Evolutionary conservation across 2,329 filamentous ascomycete species (phyloP).

Genomic region (Alternaria ethzedia): DNA sequence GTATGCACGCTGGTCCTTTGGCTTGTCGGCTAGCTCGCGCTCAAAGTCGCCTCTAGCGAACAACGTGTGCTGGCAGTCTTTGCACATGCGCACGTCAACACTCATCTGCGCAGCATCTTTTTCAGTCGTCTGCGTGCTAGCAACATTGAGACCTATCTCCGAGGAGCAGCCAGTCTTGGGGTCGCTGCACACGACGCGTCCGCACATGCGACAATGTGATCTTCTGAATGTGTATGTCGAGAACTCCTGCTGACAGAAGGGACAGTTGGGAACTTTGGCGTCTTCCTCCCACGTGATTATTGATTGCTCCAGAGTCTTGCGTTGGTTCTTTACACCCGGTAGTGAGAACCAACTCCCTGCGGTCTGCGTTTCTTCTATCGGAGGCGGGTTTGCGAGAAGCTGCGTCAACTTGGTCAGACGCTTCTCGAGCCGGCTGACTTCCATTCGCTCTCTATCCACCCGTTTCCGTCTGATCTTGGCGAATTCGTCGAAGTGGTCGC

Average conservation of each 20-base stretch:
- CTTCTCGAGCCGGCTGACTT: slow-evolving; percentile 90
- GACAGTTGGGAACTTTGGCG: slow-evolving; percentile 77
- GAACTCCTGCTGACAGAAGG: slow-evolving; percentile 96
- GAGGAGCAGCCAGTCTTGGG: slow-evolving; percentile 81
- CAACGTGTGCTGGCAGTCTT: slow-evolving; percentile 77
- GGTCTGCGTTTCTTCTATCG: slow-evolving; percentile 63
- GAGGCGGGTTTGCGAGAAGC: slow-evolving; percentile 76
- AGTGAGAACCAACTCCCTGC: slow-evolving; percentile 63
- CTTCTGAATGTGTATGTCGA: slow-evolving; percentile 89
- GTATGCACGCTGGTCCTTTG: slow-evolving; percentile 79
- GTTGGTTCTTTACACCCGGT: slow-evolving; percentile 68
- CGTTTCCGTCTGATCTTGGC: slow-evolving; percentile 72
- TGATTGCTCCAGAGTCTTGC: slow-evolving; percentile 85
- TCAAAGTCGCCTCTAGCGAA: slow-evolving; percentile 80
- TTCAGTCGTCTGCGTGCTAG: slow-evolving; percentile 50
- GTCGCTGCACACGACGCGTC: slow-evolving; percentile 91
- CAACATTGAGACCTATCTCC: slow-evolving; percentile 81
- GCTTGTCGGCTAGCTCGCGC: slow-evolving; percentile 69
- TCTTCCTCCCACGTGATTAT: slow-evolving; percentile 97
- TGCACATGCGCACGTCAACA: slow-evolving; percentile 89
- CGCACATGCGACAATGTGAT: slow-evolving; percentile 94
- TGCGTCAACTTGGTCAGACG: slow-evolving; percentile 88
- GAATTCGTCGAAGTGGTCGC: slow-evolving; percentile 78
- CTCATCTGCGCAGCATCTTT: slow-evolving; percentile 64
- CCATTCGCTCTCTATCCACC: slow-evolving; percentile 84